Evolutionary conservation across 2,329 filamentous ascomycete species (phyloP).

Genomic region (Ophiostoma tasmaniense): DNA sequence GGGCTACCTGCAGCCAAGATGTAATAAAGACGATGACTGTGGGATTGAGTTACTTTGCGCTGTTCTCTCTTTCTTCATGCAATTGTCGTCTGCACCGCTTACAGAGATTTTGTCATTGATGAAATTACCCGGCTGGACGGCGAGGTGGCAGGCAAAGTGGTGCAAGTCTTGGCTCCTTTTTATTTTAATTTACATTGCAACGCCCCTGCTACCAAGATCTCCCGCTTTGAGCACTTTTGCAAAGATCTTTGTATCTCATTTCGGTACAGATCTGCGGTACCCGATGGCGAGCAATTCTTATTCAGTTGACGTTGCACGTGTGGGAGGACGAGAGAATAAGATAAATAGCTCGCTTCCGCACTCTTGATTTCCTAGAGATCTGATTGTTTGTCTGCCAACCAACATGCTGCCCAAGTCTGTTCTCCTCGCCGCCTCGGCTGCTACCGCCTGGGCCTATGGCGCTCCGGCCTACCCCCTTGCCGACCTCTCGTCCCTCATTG

Average conservation of each 20-base stretch:
- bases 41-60: not conserved
- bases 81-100: not conserved
- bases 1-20: not conserved
- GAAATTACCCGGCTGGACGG: not conserved
- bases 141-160: not conserved
- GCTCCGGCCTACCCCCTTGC: not conserved
- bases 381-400: not conserved
- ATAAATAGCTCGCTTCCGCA: not conserved
- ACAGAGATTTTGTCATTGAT: not conserved
- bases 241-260: not conserved
- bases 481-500: conserved; percentile 19
- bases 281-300: not conserved
- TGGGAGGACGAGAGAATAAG: not conserved
- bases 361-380: not conserved
- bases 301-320: not conserved
- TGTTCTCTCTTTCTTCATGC: not conserved
- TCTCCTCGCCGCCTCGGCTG: not conserved
- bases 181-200: not conserved
- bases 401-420: not conserved
- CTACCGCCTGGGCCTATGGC: not conserved
- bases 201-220: not conserved
- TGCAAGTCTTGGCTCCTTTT: not conserved
- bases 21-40: not conserved
- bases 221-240: not conserved
- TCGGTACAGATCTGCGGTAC: not conserved